Percentiles rank a stretch among this genome's conserved stretches.
phyloP scores from a whole-genome alignment of 441 rosid species.

The Erodium texanum region DNA sequence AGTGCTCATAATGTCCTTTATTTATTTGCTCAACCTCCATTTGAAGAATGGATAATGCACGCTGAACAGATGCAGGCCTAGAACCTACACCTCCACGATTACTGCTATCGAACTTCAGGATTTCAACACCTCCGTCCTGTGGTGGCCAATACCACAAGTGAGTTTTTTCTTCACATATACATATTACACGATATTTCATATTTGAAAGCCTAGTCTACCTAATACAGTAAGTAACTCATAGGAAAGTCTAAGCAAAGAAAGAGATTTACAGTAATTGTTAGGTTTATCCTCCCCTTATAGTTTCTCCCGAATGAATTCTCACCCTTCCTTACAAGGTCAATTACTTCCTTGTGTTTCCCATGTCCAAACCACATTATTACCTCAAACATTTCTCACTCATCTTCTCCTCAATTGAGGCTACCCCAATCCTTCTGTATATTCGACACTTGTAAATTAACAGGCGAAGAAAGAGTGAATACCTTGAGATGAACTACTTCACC shows the following conservation, averaged over 20 bases:
- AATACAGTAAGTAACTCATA: background rate
- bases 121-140: conserved; percentile 82
- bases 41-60: conserved; percentile 85
- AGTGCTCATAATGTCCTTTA: conserved; percentile 78
- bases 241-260: background rate
- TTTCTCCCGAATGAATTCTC: too few relatives aligned
- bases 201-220: background rate
- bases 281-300: too few relatives aligned
- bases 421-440: too few relatives aligned
- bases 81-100: conserved; percentile 37
- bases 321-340: too few relatives aligned
- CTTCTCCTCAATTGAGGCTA: too few relatives aligned
- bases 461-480: too few relatives aligned
- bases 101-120: conserved; percentile 65
- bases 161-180: background rate
- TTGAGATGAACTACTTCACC: conserved; percentile 89
- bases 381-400: too few relatives aligned
- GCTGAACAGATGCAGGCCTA: conserved; percentile 80
- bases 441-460: too few relatives aligned
- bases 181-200: background rate
- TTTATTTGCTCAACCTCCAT: conserved; percentile 98
- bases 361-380: too few relatives aligned
- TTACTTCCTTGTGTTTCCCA: too few relatives aligned
- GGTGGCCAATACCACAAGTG: conserved; percentile 12
- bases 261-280: background rate